Evolutionary conservation across 78 protist genomes (phyloP).

Genomic region (Dictyostelium brefeldianum): DNA sequence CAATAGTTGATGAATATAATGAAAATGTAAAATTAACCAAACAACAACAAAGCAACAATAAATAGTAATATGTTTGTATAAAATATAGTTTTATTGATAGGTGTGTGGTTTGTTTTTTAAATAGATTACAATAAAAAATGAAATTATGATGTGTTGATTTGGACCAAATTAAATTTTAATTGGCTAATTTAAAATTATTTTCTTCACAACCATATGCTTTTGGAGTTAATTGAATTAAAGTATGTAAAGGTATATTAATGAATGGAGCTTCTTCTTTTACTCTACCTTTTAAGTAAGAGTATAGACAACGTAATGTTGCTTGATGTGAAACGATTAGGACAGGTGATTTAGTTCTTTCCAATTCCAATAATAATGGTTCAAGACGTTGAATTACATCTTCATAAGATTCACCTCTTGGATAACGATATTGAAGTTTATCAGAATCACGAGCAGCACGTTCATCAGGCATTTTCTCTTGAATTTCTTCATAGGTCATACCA

Average conservation of each 20-base stretch:
- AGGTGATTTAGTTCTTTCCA: constrained; percentile 88
- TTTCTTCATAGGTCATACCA: constrained; percentile 95
- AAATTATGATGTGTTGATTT: not conserved
- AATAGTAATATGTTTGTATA: not conserved
- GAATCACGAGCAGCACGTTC: constrained; percentile 82
- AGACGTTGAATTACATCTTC: constrained; percentile 91
- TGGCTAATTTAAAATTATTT: constrained; percentile 44
- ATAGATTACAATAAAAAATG: not conserved
- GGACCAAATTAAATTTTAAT: not conserved
- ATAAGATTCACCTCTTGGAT: constrained; percentile 96
- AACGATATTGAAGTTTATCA: constrained; percentile 92
- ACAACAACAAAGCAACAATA: not conserved
- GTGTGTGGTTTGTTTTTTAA: not conserved
- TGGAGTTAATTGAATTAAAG: constrained; percentile 89
- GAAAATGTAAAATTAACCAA: not conserved
- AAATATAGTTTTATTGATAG: no score
- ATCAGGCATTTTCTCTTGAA: constrained; percentile 86
- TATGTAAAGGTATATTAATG: constrained; percentile 88
- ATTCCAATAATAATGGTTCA: constrained; percentile 93
- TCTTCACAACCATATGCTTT: constrained; percentile 86
- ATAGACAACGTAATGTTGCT: constrained; percentile 92
- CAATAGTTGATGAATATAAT: constrained; percentile 10
- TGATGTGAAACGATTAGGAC: constrained; percentile 93
- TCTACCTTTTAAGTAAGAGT: constrained; percentile 88
- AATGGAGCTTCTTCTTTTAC: constrained; percentile 86